Evolutionary conservation across 2,329 filamentous ascomycete species (phyloP).

Genomic region (Polytolypa hystricis): DNA sequence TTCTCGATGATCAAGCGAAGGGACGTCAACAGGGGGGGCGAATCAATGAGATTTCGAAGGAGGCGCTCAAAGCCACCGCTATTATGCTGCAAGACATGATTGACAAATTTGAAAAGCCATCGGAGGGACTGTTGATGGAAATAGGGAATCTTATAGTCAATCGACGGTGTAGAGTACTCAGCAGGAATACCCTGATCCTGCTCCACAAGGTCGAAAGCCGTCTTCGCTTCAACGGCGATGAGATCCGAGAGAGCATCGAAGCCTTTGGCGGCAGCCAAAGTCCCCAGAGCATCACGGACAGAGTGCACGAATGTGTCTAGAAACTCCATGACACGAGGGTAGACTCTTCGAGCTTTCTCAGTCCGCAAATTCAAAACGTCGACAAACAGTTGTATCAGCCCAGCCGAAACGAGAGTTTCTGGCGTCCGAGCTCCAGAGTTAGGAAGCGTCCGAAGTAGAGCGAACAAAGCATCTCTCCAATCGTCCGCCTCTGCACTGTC

Average conservation of each 20-base stretch:
- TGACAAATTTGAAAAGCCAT: slow-evolving; percentile 89
- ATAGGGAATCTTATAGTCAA: slow-evolving; percentile 89
- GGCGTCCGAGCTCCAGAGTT: slow-evolving; percentile 60
- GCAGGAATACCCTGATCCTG: slow-evolving; percentile 60
- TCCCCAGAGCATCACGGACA: slow-evolving; percentile 72
- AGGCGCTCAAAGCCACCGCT: slow-evolving; percentile 78
- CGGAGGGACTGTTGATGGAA: slow-evolving; percentile 88
- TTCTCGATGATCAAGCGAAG: slow-evolving; percentile 74
- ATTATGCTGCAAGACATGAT: slow-evolving; percentile 82
- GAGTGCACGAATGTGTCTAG: slow-evolving; percentile 80
- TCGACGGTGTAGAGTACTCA: slow-evolving; percentile 64
- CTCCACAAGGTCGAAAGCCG: slow-evolving; percentile 55
- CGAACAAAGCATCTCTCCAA: slow-evolving; percentile 84
- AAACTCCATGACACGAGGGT: slow-evolving; percentile 75
- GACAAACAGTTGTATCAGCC: slow-evolving; percentile 78
- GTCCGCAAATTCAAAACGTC: slow-evolving; percentile 80
- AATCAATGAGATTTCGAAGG: slow-evolving; percentile 87
- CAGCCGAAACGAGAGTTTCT: slow-evolving; percentile 75
- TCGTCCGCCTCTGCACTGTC: slow-evolving; percentile 62
- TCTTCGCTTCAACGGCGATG: slow-evolving; percentile 65
- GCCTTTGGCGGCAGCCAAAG: slow-evolving; percentile 69
- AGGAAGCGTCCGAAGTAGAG: slow-evolving; percentile 72
- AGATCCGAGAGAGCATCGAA: slow-evolving; percentile 85
- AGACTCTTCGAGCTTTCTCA: slow-evolving; percentile 66
- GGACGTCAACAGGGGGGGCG: slow-evolving; percentile 67